A percentile compares a stretch with the other conserved stretches of the same genome.
Evolutionary conservation across 2,329 filamentous ascomycete species (phyloP).

Genomic region (Stachybotrys chlorohalonatus): DNA sequence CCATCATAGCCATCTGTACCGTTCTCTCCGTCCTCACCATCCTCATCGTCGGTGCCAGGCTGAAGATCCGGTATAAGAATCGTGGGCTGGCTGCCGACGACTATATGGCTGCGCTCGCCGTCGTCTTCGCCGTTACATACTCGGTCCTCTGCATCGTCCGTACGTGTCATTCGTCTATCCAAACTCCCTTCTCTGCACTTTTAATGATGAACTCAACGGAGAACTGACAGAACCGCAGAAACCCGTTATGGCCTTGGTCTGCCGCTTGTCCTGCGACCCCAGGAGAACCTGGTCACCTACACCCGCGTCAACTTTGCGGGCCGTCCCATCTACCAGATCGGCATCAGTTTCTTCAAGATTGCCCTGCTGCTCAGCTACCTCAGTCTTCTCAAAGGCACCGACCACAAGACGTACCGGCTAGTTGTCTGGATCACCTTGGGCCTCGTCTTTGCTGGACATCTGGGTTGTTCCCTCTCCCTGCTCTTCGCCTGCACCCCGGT

Average conservation of each 20-base stretch:
- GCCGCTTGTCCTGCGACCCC: constrained; percentile 31
- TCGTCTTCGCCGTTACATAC: constrained; percentile 38
- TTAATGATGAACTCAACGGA: background rate
- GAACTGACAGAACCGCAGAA: constrained; percentile 21
- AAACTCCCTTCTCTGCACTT: background rate
- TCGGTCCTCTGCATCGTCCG: constrained; percentile 39
- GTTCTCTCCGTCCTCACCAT: constrained; percentile 33
- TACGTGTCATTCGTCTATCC: constrained; percentile 17
- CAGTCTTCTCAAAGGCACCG: constrained; percentile 38
- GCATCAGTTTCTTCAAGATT: constrained; percentile 48
- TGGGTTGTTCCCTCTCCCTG: constrained; percentile 38
- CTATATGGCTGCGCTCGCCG: constrained; percentile 29
- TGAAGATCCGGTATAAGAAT: constrained; percentile 31
- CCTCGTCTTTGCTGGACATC: constrained; percentile 33
- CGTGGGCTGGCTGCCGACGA: constrained; percentile 39
- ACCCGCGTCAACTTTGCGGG: constrained; percentile 43
- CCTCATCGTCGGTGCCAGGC: constrained; percentile 27
- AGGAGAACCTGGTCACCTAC: constrained; percentile 32
- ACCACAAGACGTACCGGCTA: constrained; percentile 31
- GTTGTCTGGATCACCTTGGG: constrained; percentile 35
- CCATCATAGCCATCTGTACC: constrained; percentile 39
- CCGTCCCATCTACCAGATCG: constrained; percentile 44
- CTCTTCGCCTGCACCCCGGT: constrained; percentile 42
- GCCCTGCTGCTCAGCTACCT: constrained; percentile 44
- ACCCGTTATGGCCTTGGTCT: constrained; percentile 44